Percentiles rank a stretch among this genome's conserved stretches.
Evolutionary conservation across 2,329 filamentous ascomycete species (phyloP).

Genomic region (Ophiostoma sp.): DNA sequence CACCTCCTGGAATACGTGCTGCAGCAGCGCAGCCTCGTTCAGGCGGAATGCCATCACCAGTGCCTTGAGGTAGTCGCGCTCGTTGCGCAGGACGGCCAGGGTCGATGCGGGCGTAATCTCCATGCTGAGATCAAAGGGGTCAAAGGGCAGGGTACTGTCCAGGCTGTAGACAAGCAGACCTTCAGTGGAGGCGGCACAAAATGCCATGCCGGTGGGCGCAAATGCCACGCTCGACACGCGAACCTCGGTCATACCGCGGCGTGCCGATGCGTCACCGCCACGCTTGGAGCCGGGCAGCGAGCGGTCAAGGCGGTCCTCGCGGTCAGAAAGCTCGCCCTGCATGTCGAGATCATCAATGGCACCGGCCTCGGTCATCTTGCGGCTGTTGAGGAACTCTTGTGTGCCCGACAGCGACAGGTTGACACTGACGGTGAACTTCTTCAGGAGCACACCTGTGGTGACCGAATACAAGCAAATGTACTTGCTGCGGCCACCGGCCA

Average conservation of each 20-base stretch:
- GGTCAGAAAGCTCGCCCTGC: conserved; percentile 80
- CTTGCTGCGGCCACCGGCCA: conserved; percentile 94
- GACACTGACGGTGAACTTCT: conserved; percentile 92
- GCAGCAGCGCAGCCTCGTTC: conserved; percentile 76
- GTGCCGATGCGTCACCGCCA: conserved; percentile 71
- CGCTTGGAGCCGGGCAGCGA: conserved; percentile 80
- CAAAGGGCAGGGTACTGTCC: conserved; percentile 78
- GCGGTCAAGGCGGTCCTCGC: conserved; percentile 75
- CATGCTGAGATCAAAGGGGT: conserved; percentile 93
- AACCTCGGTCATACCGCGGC: conserved; percentile 74
- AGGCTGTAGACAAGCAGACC: conserved; percentile 90
- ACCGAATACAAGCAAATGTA: conserved; percentile 98
- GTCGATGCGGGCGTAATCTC: conserved; percentile 86
- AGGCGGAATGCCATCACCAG: conserved; percentile 96
- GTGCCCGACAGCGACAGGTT: conserved; percentile 95
- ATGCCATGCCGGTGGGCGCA: conserved; percentile 79
- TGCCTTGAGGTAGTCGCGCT: conserved; percentile 82
- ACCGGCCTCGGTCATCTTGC: conserved; percentile 83
- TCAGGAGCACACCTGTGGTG: conserved; percentile 80
- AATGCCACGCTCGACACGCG: conserved; percentile 81
- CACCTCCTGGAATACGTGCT: conserved; percentile 77
- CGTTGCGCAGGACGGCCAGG: conserved; percentile 58
- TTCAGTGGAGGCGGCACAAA: conserved; percentile 93
- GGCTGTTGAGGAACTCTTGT: conserved; percentile 94
- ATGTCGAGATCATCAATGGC: conserved; percentile 80